Evolutionary conservation across 768 basidiomycete genomes (phyloP).

Genomic region (Myochromella boudieri): DNA sequence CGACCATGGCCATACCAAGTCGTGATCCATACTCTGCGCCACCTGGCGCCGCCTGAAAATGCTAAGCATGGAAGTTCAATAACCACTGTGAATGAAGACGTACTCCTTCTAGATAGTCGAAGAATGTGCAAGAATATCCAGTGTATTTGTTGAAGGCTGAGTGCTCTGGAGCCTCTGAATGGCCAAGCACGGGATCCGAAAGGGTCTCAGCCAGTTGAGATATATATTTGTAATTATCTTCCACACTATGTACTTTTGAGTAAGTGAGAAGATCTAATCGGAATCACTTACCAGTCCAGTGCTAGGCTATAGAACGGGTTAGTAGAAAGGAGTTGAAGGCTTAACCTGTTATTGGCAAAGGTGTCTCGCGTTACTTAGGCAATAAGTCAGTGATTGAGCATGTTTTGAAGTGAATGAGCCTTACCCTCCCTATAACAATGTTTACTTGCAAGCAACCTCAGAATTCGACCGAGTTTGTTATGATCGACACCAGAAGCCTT

Average conservation of each 20-base stretch:
- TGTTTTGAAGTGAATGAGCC: not conserved
- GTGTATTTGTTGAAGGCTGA: slow-evolving; percentile 17
- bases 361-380: slow-evolving; percentile 33
- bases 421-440: slow-evolving; percentile 37
- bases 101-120: slow-evolving; percentile 13
- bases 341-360: slow-evolving; percentile 43
- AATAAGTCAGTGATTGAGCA: slow-evolving; percentile 3
- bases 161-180: slow-evolving; percentile 18
- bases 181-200: slow-evolving; percentile 32
- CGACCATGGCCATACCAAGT: slow-evolving; percentile 31
- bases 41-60: slow-evolving; percentile 7
- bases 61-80: not conserved
- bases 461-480: slow-evolving; percentile 35
- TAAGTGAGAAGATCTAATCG: not conserved
- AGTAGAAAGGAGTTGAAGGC: slow-evolving; percentile 30
- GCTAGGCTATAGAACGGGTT: slow-evolving; percentile 28
- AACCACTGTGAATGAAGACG: not conserved
- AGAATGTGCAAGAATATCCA: slow-evolving; percentile 8
- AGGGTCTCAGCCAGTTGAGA: slow-evolving; percentile 32
- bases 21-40: slow-evolving; percentile 20
- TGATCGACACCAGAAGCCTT: slow-evolving; percentile 28
- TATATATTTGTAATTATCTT: slow-evolving; percentile 21
- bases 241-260: slow-evolving; percentile 9
- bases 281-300: slow-evolving; percentile 25
- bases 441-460: slow-evolving; percentile 38